Evolutionary conservation across 2,329 filamentous ascomycete genomes (phyloP).

Genomic region (Hymenoscyphus fraxineus): DNA sequence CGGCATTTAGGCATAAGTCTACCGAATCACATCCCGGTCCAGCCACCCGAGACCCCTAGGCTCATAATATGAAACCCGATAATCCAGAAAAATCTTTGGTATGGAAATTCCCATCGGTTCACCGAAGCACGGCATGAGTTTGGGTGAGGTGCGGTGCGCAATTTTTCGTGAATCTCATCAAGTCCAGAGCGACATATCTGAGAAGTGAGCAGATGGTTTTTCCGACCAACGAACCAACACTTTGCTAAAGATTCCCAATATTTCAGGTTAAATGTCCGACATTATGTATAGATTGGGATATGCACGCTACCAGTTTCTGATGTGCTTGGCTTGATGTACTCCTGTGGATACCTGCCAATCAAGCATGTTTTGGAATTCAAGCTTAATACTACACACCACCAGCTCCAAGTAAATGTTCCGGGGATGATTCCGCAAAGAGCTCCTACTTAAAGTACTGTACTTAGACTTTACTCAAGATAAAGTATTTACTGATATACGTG

Average conservation of each 20-base stretch:
- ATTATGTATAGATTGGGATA: not conserved
- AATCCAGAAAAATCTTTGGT: not conserved
- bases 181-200: not conserved
- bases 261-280: not conserved
- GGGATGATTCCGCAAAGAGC: not conserved
- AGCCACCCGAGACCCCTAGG: slow-evolving; percentile 8
- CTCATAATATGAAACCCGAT: not conserved
- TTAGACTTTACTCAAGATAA: too few species aligned
- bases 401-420: not conserved
- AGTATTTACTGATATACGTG: not conserved
- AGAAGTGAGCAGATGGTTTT: not conserved
- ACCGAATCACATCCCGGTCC: slow-evolving; percentile 11
- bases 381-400: not conserved
- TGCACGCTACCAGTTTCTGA: not conserved
- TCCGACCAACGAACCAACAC: not conserved
- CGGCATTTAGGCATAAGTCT: slow-evolving; percentile 9
- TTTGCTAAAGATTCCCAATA: not conserved
- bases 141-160: not conserved
- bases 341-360: not conserved
- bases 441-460: too few species aligned
- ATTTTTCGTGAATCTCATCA: not conserved
- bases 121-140: slow-evolving; percentile 4
- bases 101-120: not conserved
- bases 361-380: not conserved
- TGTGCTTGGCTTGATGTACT: not conserved